These are phyloP conservation scores for Blastocystis hominis DNA, from an alignment of 352 stramenopile genomes.

Conservation along the genomic window DNA sequence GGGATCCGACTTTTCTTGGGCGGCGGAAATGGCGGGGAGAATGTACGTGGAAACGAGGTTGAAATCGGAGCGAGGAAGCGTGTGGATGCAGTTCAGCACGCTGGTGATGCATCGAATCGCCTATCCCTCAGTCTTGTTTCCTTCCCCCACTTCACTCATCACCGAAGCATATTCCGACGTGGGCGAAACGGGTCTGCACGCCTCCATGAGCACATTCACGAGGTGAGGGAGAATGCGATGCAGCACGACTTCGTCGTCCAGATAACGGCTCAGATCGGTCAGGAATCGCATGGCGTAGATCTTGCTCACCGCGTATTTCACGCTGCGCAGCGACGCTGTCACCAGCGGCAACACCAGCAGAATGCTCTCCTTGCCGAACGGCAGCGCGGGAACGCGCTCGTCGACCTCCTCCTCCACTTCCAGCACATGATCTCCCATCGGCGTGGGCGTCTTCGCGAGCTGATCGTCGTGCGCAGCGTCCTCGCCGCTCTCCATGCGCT, in stretches of 20 bases:
- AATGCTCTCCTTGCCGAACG: slow-evolving; percentile 27
- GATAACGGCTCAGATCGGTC: slow-evolving; percentile 37
- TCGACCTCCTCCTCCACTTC: neutral
- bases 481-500: slow-evolving; percentile 42
- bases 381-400: neutral
- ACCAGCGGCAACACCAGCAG: slow-evolving; percentile 57
- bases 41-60: slow-evolving; percentile 20
- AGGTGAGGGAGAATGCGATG: slow-evolving; percentile 76
- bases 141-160: neutral
- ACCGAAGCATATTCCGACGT: neutral
- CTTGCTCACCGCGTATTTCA: slow-evolving; percentile 56
- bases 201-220: slow-evolving; percentile 32
- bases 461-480: neutral
- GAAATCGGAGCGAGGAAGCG: slow-evolving; percentile 6
- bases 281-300: slow-evolving; percentile 44
- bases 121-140: neutral
- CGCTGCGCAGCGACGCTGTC: slow-evolving; percentile 34
- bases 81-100: neutral
- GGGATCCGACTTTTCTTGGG: neutral
- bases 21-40: neutral
- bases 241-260: slow-evolving; percentile 73
- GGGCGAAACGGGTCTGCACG: neutral
- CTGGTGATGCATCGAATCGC: slow-evolving; percentile 15
- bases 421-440: slow-evolving; percentile 14
- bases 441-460: neutral